Conservation (phyloP, 768 basidiomycete species). For the Naematelia encephala region DNA sequence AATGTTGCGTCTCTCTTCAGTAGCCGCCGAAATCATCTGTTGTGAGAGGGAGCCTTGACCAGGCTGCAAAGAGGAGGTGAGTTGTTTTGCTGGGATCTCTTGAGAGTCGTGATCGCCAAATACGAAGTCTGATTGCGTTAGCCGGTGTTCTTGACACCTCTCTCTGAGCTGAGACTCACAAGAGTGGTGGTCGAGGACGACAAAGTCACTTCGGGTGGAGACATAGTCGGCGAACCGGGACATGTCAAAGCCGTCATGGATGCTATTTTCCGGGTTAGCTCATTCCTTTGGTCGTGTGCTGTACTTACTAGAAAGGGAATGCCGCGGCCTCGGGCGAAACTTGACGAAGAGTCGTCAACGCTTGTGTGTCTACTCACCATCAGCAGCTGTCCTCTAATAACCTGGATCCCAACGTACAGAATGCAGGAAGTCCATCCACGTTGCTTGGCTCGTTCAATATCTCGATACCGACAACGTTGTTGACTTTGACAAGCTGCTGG, state of each 20-base stretch:
- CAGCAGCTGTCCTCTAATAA: too few relatives aligned
- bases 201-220: constrained; percentile 50
- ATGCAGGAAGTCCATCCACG: constrained; percentile 32
- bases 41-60: constrained; percentile 25
- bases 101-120: constrained; percentile 26
- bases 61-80: constrained; percentile 46
- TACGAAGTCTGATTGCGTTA: constrained; percentile 22
- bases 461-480: constrained; percentile 48
- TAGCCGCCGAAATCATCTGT: constrained; percentile 27
- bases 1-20: constrained; percentile 41
- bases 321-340: constrained; percentile 35
- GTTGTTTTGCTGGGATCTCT: constrained; percentile 26
- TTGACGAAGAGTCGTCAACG: constrained; percentile 25
- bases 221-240: constrained; percentile 36
- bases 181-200: constrained; percentile 44
- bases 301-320: constrained; percentile 44
- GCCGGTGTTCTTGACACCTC: neutral
- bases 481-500: constrained; percentile 44
- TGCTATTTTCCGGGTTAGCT: constrained; percentile 3
- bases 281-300: neutral
- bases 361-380: constrained; percentile 17
- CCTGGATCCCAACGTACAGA: constrained; percentile 31
- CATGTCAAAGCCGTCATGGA: constrained; percentile 45
- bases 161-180: constrained; percentile 12
- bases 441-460: constrained; percentile 48